Base-by-base conservation (phyloP, 2,329 filamentous ascomycete species). In the Gaeumannomyces tritici region DNA sequence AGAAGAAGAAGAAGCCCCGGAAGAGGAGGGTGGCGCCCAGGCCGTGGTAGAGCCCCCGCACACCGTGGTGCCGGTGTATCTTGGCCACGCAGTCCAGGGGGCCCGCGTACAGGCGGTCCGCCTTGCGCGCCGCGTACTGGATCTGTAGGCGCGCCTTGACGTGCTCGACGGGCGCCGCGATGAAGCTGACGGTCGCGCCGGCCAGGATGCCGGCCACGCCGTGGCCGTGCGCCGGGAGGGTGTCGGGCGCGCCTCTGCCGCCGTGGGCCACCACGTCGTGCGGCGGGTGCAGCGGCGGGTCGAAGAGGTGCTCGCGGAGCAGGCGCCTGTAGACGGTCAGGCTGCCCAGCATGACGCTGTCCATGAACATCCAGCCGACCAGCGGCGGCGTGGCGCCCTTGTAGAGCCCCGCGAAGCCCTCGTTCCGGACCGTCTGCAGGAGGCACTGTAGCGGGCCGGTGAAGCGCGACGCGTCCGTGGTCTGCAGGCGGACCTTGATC, bases 291-390 rank as follows among this genome's bases (percentile, higher is more conserved):
- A 77, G 70, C 31, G 73, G 71, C 1, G 77, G 85, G 67, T 81
- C 82, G 76, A 95, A 97, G 69, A 97, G 77, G 68, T 91, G 83
- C 70, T 95, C 88, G 66, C 89, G 88, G 21, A 98, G 79, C 57
- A 97, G 75, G 59, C 90, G 88, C 51, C 93, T 89, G 78, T 98
- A 98, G 60, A 96, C 83, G 28, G 90, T 96, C 67, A 99, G 80
- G 24, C 90, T 96, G 55, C 95, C 95, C 42, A 98, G 83, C 93
- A 98, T 96, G 64, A 88, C 73, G 55, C 79, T 83, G 78, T 99
- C 95, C 93, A 98, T 98, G 71, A 96, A 91, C 89, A 98, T 96
- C 95, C 95, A 98, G 69, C 95, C 95, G 61, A 97, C 86, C 59
- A 98, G 80, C 61, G 95, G 95, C 62, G 93, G 93, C 31, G 90